Base-by-base conservation (phyloP, 148 eudicot species). In the Vaccinium myrtillus region DNA sequence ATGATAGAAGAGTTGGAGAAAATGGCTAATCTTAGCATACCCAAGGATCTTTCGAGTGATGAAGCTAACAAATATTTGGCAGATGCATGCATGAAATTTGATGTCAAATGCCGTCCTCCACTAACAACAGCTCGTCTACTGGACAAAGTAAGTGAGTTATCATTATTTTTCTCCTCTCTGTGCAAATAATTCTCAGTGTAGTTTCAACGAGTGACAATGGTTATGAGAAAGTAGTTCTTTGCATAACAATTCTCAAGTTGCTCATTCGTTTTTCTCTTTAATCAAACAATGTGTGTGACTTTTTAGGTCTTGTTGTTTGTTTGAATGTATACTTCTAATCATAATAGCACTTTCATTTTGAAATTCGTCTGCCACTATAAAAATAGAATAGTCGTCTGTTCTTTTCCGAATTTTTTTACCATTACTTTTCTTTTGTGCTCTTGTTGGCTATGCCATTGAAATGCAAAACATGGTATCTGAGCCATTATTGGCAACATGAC, bases 1-100 rank as follows among this genome's bases (percentile, higher is more conserved):
- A 96, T 97, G 98, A 93, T 95, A 73, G 94, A 88, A 79, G 98
- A 87, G 87, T 90, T 97, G 84, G 98, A 97, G 91, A 94, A 89
- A 91, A 85, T 92, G 87, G 98, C 95, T 23, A 92, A 91, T 75
- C 90, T 97, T 81, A 92, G 85, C 87, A 95, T 97, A 81, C 98
- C 99, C 16, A 95, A 91, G 90, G 98, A 97, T 88, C 84, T 94
- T 51, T 82, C 96, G 1, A 87, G 98, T 63, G 93, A 93, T 85
- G 96, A 94, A 86, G 86, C 98, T 49, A 94, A 88, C 71, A 90
- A 88, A 81, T 94, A 94, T 88, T 83, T 96, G 88, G 88, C 86
- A 48, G 95, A 91, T 85, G 94, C 96, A 49, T 96, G 98, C 84
- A 69, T 82, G 19, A 94, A 90, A 77, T 93, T 85, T 90, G 95